Base-by-base conservation (phyloP, 371 early-diverging fungal species). In the Apophysomyces elegans region DNA sequence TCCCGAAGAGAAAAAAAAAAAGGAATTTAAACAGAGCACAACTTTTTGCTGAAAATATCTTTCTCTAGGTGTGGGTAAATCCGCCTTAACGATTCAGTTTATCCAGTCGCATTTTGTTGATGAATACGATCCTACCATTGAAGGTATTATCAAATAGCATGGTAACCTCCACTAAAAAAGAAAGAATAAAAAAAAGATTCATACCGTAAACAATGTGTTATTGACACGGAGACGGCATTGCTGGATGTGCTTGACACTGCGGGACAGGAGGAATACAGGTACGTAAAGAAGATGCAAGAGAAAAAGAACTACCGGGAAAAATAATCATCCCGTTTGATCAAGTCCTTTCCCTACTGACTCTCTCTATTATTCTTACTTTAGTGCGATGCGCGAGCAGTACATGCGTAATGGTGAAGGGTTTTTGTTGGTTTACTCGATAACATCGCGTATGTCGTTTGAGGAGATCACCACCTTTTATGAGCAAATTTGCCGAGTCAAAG, bases 231-330 rank as follows among this genome's bases (percentile, higher is more conserved):
- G 66, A 86, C 85, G 2, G 93, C 94, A 16, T 70, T 93, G 58
- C 81, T 96, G n/a, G 96, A 96, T 73, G 90, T 96, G 7, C 87
- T 95, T 32, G 96, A 96, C 76, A 95, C 96, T n/a, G 95, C 95
- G 1, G 96, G 96, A 21, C 95, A 95, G 74, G 95, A 95, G 70
- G 95, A 95, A 75, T 94, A 95, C 79, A 88, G 88, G 88, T 85
- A 85, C 56, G 59, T 54, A 43, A 13, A 41, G 13, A 13, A 41
- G 13, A 41, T 41, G 13, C 32, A 26, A 26, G 2, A 26, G 32
- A 26, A 26, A 1, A 26, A 26, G 1, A 26, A 26, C 3, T 26
- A 26, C 32, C 2, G 32, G 32, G 32, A 9, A 67, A 18, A 68
- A 38, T 47, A 21, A 26, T 36, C 11, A n/a, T 5, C n/a, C n/a